Base-by-base conservation (phyloP, 352 stramenopile genomes). In the Phytophthora constricta region DNA sequence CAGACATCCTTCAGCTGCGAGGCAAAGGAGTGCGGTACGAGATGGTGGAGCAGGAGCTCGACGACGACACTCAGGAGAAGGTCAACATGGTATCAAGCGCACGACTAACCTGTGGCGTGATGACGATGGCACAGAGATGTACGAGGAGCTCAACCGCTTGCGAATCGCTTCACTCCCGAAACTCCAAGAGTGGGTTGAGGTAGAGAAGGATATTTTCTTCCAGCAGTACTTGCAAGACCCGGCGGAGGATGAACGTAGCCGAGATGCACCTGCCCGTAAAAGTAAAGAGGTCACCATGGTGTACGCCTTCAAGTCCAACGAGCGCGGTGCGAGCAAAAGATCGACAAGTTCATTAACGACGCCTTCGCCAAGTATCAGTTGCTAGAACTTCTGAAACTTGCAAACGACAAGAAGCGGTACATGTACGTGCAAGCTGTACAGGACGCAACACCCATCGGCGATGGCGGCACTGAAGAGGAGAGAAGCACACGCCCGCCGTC, bases 361-460 rank as follows among this genome's bases (percentile, higher is more conserved):
- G 68, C 74, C 17, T 86, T 80, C 46, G 26, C 45, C 26, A 72
- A 70, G 41, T 86, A 84, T 55, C 77, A 81, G 27, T 45, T 72
- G 16, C 31, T 65, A 4, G 72, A 82, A 42, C 60, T 73, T 13
- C 42, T 62, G 19, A 81, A 84, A 49, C 52, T 74, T 27, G 66
- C 62, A 8, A 58, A 72, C 9, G 77, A 86, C 47, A 84, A 76
- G n/a, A 68, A 65, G 34, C 72, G 72, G 3, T 87, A 87, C 58
- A 77, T 87, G 59, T 87, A 81, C 53, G 58, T 80, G 11, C 65
- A 79, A 26, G 25, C 50, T n/a, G 42, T 66, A 19, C 48, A 57
- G 34, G 49, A 62, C 51, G 58, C 57, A 20, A 59, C 67, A 13
- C 17, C 26, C 2, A 34, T 42, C 8, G 28, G 45, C 14, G 47